Percentiles rank a stretch among this genome's conserved stretches.
Evolutionary conservation across 768 basidiomycete genomes (phyloP).

Genomic region (Gloeopeniophorella convolvens): DNA sequence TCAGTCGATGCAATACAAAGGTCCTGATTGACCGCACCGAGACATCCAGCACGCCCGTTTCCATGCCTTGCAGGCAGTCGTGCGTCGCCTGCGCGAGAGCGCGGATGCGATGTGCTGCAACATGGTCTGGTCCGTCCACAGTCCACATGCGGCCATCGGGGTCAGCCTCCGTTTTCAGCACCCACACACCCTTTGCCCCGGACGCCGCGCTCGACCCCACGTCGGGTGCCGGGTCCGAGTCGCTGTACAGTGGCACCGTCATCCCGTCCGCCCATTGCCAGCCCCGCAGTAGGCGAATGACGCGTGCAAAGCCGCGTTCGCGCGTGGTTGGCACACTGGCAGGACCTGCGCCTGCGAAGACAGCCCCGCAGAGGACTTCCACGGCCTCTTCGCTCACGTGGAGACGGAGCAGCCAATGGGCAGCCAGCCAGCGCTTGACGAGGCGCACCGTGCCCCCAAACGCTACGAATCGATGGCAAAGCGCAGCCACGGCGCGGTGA

Average conservation of each 20-base stretch:
- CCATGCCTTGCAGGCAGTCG: conserved; percentile 46
- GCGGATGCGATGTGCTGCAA: conserved; percentile 68
- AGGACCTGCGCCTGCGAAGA: conserved; percentile 58
- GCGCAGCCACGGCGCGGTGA: conserved; percentile 72
- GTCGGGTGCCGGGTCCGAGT: conserved; percentile 24
- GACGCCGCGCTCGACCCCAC: conserved; percentile 29
- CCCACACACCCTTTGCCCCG: conserved; percentile 57
- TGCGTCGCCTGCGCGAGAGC: conserved; percentile 74
- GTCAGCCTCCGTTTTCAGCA: conserved; percentile 73
- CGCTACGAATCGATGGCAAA: conserved; percentile 74
- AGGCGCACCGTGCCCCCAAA: conserved; percentile 83
- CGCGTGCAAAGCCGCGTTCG: conserved; percentile 70
- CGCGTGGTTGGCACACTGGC: conserved; percentile 60
- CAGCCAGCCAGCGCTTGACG: conserved; percentile 87
- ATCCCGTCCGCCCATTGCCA: conserved; percentile 82
- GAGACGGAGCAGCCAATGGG: conserved; percentile 77
- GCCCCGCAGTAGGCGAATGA: conserved; percentile 63
- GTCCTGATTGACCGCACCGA: conserved; percentile 38
- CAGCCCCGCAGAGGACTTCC: conserved; percentile 76
- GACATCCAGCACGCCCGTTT: conserved; percentile 46
- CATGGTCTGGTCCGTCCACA: conserved; percentile 49
- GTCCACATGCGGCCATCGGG: conserved; percentile 74
- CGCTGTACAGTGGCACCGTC: conserved; percentile 66
- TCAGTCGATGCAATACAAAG: background rate
- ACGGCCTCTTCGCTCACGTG: conserved; percentile 74